Conservation (phyloP, 2,329 filamentous ascomycete genomes). For the Fusarium albidum region DNA sequence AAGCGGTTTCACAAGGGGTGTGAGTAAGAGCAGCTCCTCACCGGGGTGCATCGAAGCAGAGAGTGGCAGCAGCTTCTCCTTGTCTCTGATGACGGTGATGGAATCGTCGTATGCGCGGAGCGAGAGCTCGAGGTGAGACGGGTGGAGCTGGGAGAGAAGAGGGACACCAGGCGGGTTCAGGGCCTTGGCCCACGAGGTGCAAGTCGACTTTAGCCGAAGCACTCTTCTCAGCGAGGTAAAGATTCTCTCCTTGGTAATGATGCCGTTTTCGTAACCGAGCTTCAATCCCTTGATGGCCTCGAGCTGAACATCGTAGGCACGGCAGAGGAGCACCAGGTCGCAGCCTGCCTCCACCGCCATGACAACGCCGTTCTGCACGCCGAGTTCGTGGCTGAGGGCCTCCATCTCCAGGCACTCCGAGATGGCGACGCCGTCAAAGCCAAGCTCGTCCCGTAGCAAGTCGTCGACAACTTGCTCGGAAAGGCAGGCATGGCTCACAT, state of each 20-base stretch:
- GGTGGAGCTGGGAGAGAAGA: conserved; percentile 81
- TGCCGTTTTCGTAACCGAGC: conserved; percentile 87
- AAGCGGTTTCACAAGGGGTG: conserved; percentile 89
- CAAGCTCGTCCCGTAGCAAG: conserved; percentile 84
- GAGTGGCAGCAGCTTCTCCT: conserved; percentile 83
- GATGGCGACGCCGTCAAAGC: conserved; percentile 90
- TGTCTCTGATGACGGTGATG: conserved; percentile 91
- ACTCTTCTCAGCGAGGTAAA: conserved; percentile 82
- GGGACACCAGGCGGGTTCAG: conserved; percentile 84
- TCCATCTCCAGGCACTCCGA: conserved; percentile 98
- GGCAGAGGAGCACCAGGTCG: conserved; percentile 87
- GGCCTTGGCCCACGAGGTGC: conserved; percentile 90
- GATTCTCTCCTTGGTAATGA: conserved; percentile 82
- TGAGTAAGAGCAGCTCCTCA: conserved; percentile 89
- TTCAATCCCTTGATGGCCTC: conserved; percentile 92
- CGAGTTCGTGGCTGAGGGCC: conserved; percentile 91
- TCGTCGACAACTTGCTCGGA: conserved; percentile 94
- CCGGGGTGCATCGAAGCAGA: conserved; percentile 82
- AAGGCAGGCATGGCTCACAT: conserved; percentile 93
- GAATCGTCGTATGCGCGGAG: conserved; percentile 89
- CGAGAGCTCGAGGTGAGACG: conserved; percentile 81
- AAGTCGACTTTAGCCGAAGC: conserved; percentile 81
- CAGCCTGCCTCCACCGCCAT: conserved; percentile 98
- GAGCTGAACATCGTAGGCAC: conserved; percentile 86
- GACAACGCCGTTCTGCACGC: conserved; percentile 94